phyloP scores from a whole-genome alignment of 78 protist genomes.

The Speleostelium caveatum region DNA sequence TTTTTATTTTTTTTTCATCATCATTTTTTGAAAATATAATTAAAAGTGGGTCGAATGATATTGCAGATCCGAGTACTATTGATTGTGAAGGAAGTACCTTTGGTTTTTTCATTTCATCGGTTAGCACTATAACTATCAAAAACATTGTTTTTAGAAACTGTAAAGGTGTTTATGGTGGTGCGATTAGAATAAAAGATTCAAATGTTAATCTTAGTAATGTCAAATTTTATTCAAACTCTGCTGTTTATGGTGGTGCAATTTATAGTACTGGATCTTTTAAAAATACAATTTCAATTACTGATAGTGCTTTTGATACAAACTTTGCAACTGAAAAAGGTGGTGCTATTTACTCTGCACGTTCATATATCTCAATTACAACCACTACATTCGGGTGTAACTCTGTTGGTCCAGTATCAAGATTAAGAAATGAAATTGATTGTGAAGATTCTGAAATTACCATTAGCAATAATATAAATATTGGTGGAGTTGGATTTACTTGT shows the following conservation, averaged over 20 bases:
- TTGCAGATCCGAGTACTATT: too few species aligned
- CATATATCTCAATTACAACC: not conserved
- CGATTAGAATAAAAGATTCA: not conserved
- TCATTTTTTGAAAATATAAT: too few species aligned
- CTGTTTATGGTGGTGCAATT: not conserved
- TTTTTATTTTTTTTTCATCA: too few species aligned
- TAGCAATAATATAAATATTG: too few species aligned
- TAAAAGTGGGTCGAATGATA: too few species aligned
- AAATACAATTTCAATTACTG: not conserved
- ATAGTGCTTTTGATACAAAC: not conserved
- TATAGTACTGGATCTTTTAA: not conserved
- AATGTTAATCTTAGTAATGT: not conserved
- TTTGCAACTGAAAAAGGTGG: not conserved
- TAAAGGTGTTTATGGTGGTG: not conserved
- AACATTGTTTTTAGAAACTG: not conserved
- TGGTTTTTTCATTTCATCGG: not conserved
- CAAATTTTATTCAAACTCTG: not conserved
- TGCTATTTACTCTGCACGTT: not conserved
- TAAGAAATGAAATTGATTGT: not conserved
- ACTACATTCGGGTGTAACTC: not conserved
- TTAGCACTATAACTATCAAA: too few species aligned
- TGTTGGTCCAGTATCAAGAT: not conserved
- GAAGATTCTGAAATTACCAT: not conserved
- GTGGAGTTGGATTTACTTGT: not conserved
- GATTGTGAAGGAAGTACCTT: not conserved